These are phyloP conservation scores for Fagus crenata DNA, from an alignment of 306 rosid genomes.

Conservation along the genomic window DNA sequence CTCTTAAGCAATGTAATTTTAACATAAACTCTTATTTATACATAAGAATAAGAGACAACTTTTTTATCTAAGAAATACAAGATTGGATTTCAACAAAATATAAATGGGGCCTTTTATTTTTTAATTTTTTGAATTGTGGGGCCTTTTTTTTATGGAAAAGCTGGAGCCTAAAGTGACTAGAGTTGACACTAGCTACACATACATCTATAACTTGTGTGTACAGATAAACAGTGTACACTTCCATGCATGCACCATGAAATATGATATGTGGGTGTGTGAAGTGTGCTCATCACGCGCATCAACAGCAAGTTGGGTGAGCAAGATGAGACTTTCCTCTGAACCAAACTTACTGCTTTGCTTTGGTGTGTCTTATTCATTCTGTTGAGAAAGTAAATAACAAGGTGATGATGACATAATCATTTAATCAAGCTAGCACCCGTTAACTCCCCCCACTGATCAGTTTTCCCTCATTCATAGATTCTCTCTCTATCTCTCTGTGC, in stretches of 20 bases:
- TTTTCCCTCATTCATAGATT: conserved; percentile 25
- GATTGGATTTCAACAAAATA: too few species aligned
- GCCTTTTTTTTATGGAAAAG: too few species aligned
- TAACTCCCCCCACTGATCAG: conserved; percentile 12
- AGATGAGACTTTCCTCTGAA: background rate
- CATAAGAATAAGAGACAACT: too few species aligned
- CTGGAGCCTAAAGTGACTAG: too few species aligned
- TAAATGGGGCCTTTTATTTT: too few species aligned
- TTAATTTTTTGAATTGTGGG: too few species aligned
- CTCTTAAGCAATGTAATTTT: too few species aligned
- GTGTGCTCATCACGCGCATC: conserved; percentile 11
- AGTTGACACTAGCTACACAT: too few species aligned
- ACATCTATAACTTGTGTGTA: background rate
- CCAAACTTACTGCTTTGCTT: conserved; percentile 23
- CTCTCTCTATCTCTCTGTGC: conserved; percentile 30
- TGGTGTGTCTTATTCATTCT: conserved; percentile 41
- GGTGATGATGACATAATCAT: conserved; percentile 64
- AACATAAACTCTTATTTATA: too few species aligned
- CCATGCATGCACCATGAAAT: background rate
- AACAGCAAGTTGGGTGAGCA: background rate
- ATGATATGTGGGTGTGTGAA: background rate
- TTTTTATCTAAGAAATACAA: too few species aligned
- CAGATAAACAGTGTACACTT: background rate
- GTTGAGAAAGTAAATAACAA: conserved; percentile 38
- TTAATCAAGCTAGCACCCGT: conserved; percentile 8